These are phyloP conservation scores for Cryomyces minteri DNA, from an alignment of 495 filamentous ascomycete species.

Conservation along the genomic window DNA sequence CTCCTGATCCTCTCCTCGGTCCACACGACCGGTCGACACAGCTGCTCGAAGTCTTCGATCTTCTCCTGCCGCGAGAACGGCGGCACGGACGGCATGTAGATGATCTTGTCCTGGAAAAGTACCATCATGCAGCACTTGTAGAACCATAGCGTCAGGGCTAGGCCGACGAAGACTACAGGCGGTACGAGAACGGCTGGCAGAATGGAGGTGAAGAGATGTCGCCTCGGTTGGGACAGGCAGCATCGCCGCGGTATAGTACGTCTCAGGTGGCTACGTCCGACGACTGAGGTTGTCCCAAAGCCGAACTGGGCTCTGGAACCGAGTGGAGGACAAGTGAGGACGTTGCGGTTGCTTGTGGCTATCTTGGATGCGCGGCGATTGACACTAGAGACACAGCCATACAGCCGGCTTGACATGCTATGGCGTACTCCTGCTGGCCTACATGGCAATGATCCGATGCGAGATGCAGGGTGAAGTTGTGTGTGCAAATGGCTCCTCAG, in stretches of 20 bases:
- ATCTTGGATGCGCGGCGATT: too few species aligned
- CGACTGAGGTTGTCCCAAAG: neutral
- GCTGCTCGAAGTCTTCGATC: constrained; percentile 37
- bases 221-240: neutral
- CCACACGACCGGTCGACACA: constrained; percentile 46
- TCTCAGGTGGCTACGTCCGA: neutral
- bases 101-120: constrained; percentile 65
- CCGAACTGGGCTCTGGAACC: neutral
- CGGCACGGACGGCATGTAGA: constrained; percentile 61
- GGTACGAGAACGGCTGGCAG: constrained; percentile 40
- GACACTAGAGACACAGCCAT: too few species aligned
- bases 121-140: constrained; percentile 76
- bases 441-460: too few species aligned
- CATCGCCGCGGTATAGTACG: neutral
- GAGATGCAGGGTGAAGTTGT: too few species aligned
- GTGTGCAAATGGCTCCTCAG: too few species aligned
- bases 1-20: constrained; percentile 31
- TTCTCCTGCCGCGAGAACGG: constrained; percentile 37
- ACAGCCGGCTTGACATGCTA: too few species aligned
- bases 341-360: too few species aligned
- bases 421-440: too few species aligned
- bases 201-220: constrained; percentile 4
- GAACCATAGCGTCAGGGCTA: constrained; percentile 48
- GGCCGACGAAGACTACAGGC: constrained; percentile 44
- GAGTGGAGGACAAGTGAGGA: too few species aligned